phyloP scores from a whole-genome alignment of 2,329 filamentous ascomycete genomes.

The Rutstroemia sp. region DNA sequence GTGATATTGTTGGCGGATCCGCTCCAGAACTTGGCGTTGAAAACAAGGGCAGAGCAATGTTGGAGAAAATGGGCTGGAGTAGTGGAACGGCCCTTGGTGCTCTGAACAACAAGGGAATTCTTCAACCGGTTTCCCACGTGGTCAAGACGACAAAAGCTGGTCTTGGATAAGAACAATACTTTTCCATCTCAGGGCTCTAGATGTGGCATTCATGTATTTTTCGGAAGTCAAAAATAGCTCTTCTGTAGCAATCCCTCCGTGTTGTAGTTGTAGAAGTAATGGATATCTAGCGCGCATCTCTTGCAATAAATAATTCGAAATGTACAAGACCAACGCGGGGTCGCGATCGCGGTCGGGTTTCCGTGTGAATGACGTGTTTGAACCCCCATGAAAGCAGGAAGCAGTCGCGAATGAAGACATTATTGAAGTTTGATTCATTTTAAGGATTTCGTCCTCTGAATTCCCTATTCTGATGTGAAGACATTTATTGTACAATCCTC shows the following conservation, averaged over 20 bases:
- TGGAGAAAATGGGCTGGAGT: constrained; percentile 97
- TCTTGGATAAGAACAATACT: constrained; percentile 44
- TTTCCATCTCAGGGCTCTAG: background rate
- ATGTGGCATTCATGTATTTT: background rate
- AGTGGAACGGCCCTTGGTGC: constrained; percentile 79
- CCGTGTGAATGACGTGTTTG: no score
- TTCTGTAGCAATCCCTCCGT: no score
- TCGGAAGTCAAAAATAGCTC: no score
- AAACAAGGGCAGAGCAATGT: constrained; percentile 78
- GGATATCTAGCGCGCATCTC: no score
- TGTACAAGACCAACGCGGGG: no score
- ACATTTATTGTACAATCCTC: constrained; percentile 63
- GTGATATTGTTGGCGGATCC: constrained; percentile 78
- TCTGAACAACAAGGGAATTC: constrained; percentile 76
- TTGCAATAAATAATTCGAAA: background rate
- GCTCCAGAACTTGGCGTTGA: constrained; percentile 77
- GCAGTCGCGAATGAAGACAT: background rate
- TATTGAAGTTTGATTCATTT: no score
- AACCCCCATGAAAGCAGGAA: background rate
- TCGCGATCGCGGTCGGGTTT: no score
- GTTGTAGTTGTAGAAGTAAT: no score
- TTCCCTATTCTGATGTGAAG: constrained; percentile 30
- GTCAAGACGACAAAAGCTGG: constrained; percentile 84
- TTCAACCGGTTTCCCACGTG: constrained; percentile 77
- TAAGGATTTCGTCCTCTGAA: constrained; percentile 26